Evolutionary conservation across 805 yeast genomes (phyloP), one percentile per base, ranked within the genome.

Genomic region (Suhomyces kilbournensis): DNA sequence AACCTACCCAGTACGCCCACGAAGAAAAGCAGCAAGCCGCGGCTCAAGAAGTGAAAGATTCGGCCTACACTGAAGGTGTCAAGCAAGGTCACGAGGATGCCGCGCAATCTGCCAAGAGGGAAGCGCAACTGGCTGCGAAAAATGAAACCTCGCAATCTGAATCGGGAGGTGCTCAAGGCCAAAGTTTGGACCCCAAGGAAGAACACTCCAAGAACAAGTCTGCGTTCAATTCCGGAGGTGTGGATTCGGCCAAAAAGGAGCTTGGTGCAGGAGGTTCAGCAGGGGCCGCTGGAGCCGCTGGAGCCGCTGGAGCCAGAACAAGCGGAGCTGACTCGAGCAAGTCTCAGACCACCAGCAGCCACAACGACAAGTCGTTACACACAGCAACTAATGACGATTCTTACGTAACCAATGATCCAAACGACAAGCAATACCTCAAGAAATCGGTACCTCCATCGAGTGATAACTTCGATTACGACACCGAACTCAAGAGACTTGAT

Each of bases 161-260:
- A 20, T 22, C 45, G 10, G 30, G 23, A 22, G 30, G 44, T 40
- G 17, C 26, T 7, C 19, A 28, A 9, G 52, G 44, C 40, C 26
- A 45, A 7, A 43, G 60, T 6, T 26, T 55, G 38, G 65, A 69
- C 52, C 68, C 69, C 5, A 46, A 51, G 8, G 55, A 60, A 26
- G 65, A 61, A 47, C 72, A 69, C 55, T 32, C 49, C 25, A 51
- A 61, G 51, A 70, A 71, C 60, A 70, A 65, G 60, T 70, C 74
- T 3, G 62, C 66, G n/a, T 68, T 48, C 59, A 71, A 71, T 50
- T 28, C 55, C 8, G 60, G 51, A 3, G 75, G 72, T 15, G 53
- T 70, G 40, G 51, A 39, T 19, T 47, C 63, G 20, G 71, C 66
- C 7, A 48, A 58, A 4, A 56, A 44, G 14, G 48, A 47, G 26